phyloP scores from a whole-genome alignment of 2,329 filamentous ascomycete species.

The Fusarium avenaceum region DNA sequence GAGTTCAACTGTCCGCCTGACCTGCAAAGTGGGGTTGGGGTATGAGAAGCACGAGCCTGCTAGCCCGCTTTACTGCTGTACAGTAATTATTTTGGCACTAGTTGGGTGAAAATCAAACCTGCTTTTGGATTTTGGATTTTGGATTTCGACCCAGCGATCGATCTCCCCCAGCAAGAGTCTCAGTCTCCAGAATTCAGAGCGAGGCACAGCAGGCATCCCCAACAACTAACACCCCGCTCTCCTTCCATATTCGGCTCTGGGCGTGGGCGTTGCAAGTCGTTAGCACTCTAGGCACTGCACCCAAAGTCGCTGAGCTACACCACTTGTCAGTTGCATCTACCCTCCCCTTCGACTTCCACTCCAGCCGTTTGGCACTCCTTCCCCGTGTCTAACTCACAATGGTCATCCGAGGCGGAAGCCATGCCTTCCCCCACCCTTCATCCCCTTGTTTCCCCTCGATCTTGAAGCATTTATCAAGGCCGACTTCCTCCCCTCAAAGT shows the following conservation, averaged over 20 bases:
- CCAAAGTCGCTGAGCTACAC: constrained; percentile 17
- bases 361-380: constrained; percentile 30
- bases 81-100: constrained; percentile 27
- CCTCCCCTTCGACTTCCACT: constrained; percentile 22
- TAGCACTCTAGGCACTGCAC: constrained; percentile 33
- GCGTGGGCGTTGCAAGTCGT: constrained; percentile 41
- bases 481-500: constrained; percentile 30
- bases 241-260: constrained; percentile 42
- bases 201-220: constrained; percentile 30
- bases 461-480: constrained; percentile 43
- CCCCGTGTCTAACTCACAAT: constrained; percentile 41
- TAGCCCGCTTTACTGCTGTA: too few species aligned
- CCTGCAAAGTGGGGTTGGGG: constrained; percentile 48
- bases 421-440: constrained; percentile 44
- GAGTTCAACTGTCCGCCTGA: constrained; percentile 37
- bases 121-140: constrained; percentile 18
- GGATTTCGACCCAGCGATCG: constrained; percentile 36
- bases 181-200: constrained; percentile 14
- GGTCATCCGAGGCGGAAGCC: constrained; percentile 36
- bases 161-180: constrained; percentile 40
- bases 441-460: constrained; percentile 26
- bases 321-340: constrained; percentile 17
- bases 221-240: constrained; percentile 25
- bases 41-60: constrained; percentile 29
- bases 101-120: constrained; percentile 41